Base-by-base conservation (phyloP, 2,329 filamentous ascomycete genomes). In the Colletotrichum sp. region DNA sequence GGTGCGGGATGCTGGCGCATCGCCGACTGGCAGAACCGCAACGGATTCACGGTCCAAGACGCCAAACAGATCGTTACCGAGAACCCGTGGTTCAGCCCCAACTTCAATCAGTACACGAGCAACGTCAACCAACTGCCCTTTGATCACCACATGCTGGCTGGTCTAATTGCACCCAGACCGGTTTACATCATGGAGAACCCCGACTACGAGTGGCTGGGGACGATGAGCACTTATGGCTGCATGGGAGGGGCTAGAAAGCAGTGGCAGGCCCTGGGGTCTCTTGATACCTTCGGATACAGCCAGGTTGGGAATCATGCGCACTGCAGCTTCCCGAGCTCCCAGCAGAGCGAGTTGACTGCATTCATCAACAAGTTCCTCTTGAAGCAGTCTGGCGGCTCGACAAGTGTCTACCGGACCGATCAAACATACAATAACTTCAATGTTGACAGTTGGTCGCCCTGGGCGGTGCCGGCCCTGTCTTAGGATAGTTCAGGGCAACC, bases 91-190 rank as follows among this genome's bases (percentile, higher is more conserved):
- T 89, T 90, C 83, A 86, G 87, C 21, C 83, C 81, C 2, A 80
- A 80, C 28, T 90, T 90, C 81, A 85, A 88, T 69, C 93, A 86
- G 52, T 82, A 85, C 75, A 83, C 85, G 89, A 90, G 92, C 84
- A 87, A 79, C 57, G 83, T 86, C 72, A 85, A 84, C 72, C 81
- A 82, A 70, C 82, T 90, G 8, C 87, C 89, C 6, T 85, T 88
- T 72, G 89, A 90, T 79, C 89, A 91, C 80, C 89, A 90, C 80
- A 82, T 88, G 82, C 84, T 91, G 13, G 88, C 88, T 34, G 88
- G 84, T 21, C 82, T 91, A 38, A 84, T 90, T 32, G 87, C 88
- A 6, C 89, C 89, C 18, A 84, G 89, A 30, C 85, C 87, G 15
- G 80, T 90, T 15, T 84, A 88, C 65, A 83, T 88, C 30, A 88